Percentiles rank a stretch among this genome's conserved stretches.
These are phyloP conservation scores for Acanthamoeba castellanii DNA, from an alignment of 208 protist genomes.

Conservation along the genomic window DNA sequence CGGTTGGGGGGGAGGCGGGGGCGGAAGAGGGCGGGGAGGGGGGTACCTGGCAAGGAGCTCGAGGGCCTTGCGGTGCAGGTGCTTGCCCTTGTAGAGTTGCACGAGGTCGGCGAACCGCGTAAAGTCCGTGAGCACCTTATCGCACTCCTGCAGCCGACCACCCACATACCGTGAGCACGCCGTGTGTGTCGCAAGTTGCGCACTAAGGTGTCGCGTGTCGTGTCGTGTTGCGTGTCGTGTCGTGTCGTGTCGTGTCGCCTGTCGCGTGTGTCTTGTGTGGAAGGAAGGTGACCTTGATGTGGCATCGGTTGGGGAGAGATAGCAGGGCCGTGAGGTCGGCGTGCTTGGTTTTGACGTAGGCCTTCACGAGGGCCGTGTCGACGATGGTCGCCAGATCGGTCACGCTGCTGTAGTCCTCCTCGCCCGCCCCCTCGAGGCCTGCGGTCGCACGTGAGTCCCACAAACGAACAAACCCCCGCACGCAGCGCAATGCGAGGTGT, in stretches of 20 bases:
- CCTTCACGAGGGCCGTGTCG: slow-evolving; percentile 81
- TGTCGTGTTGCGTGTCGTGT: too few relatives aligned
- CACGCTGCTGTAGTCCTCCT: slow-evolving; percentile 66
- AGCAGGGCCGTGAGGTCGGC: background rate
- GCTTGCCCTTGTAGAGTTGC: slow-evolving; percentile 82
- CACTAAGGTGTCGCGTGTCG: too few relatives aligned
- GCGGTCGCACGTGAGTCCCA: background rate
- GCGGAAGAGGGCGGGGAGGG: background rate
- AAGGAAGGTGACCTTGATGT: background rate
- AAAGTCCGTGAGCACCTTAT: slow-evolving; percentile 37
- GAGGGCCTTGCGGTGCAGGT: slow-evolving; percentile 83
- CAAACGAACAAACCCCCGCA: too few relatives aligned
- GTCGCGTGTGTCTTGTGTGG: too few relatives aligned
- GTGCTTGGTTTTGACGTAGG: slow-evolving; percentile 77
- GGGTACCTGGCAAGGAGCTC: slow-evolving; percentile 74
- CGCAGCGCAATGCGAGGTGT: too few relatives aligned
- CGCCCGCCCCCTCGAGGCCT: background rate
- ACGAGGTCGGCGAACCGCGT: slow-evolving; percentile 78
- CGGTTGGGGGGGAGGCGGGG: background rate
- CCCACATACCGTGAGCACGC: background rate
- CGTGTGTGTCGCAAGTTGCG: too few relatives aligned
- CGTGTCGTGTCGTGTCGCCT: too few relatives aligned
- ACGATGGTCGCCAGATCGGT: slow-evolving; percentile 74
- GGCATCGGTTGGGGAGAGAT: slow-evolving; percentile 17
- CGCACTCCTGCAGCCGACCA: background rate